Percentiles rank a stretch among this genome's conserved stretches.
Conservation (phyloP, 169 alveolate species). For the Ichthyophthirius multifiliis region DNA sequence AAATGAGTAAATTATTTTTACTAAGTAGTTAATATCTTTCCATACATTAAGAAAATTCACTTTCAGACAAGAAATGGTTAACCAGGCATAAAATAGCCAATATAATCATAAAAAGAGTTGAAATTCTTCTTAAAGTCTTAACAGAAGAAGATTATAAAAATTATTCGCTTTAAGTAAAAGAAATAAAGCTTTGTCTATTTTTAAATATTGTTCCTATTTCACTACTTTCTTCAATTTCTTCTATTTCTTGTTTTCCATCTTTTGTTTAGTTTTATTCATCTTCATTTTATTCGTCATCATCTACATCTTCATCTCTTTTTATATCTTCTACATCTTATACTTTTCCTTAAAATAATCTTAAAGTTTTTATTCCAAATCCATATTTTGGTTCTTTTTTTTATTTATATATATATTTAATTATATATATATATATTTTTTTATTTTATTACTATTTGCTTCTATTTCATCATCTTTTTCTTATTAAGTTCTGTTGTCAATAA, state of each 20-base stretch:
- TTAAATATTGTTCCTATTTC: not conserved
- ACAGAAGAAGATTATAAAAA: not conserved
- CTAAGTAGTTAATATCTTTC: not conserved
- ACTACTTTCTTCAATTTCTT: not conserved
- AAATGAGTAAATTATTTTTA: not conserved
- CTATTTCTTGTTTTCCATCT: not conserved
- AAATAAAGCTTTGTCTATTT: not conserved
- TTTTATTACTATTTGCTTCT: not conserved
- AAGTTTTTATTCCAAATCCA: not conserved
- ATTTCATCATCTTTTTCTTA: not conserved
- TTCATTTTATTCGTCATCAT: not conserved
- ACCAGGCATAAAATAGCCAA: not conserved
- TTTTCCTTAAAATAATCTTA: not conserved
- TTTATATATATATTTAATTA: not conserved
- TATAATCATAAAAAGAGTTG: not conserved
- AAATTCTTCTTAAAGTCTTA: not conserved
- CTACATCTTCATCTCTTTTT: not conserved
- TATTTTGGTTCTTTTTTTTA: not conserved
- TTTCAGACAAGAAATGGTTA: no score
- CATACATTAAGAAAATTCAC: not conserved
- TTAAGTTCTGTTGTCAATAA: not conserved
- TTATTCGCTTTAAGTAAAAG: not conserved
- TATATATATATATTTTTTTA: not conserved
- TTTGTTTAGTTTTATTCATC: not conserved
- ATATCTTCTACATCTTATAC: not conserved